These are phyloP conservation scores for Neospermospora avenae DNA, from an alignment of 2,329 filamentous ascomycete species.

Conservation along the genomic window DNA sequence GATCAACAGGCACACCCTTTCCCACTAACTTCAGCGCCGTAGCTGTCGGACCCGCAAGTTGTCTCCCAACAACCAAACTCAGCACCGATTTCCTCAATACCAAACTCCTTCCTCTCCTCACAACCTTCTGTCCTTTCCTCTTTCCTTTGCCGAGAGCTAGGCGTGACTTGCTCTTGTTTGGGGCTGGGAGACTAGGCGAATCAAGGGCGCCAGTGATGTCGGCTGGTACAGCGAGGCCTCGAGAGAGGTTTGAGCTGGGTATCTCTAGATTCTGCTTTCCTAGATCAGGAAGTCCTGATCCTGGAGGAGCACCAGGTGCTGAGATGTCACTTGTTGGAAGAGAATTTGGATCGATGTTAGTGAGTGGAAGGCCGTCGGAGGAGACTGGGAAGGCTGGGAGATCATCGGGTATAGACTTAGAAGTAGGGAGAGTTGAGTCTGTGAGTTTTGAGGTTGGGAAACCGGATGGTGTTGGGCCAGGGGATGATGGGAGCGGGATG, in stretches of 20 bases:
- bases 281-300: not conserved
- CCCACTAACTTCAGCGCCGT: slow-evolving; percentile 20
- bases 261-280: not conserved
- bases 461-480: not conserved
- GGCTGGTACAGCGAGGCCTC: slow-evolving; percentile 5
- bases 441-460: not conserved
- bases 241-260: not conserved
- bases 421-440: not conserved
- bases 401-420: not conserved
- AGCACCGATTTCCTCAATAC: slow-evolving; percentile 25
- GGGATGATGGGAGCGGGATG: not conserved
- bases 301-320: not conserved
- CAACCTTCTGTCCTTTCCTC: slow-evolving; percentile 1
- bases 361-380: not conserved
- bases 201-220: slow-evolving; percentile 9
- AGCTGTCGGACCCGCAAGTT: slow-evolving; percentile 25
- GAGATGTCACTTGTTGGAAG: not conserved
- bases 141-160: not conserved
- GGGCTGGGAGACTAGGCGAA: slow-evolving; percentile 4
- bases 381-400: not conserved
- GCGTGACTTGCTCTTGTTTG: slow-evolving; percentile 4
- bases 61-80: slow-evolving; percentile 26
- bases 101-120: slow-evolving; percentile 16
- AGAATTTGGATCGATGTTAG: no score
- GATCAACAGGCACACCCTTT: slow-evolving; percentile 14